Percentiles rank a stretch among this genome's conserved stretches.
Conservation (phyloP, 2,329 filamentous ascomycete species). For the Aspergillus sergii region DNA sequence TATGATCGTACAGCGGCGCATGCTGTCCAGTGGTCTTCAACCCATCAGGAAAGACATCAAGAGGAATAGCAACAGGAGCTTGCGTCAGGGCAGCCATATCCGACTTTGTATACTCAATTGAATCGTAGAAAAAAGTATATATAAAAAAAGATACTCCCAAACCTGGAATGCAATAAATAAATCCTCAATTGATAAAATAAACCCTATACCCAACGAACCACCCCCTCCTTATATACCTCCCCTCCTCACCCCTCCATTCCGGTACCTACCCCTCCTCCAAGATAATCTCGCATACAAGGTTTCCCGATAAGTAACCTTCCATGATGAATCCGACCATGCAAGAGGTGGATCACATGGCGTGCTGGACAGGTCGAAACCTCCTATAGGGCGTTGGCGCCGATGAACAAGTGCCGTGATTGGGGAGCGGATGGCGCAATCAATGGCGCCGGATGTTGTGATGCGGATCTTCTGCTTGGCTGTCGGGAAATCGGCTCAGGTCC, state of each 20-base stretch:
- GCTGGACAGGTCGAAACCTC: constrained; percentile 17
- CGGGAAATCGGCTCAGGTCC: no score
- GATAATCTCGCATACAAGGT: background rate
- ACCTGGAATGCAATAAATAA: constrained; percentile 31
- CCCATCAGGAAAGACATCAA: constrained; percentile 63
- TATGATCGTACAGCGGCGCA: constrained; percentile 64
- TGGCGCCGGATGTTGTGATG: constrained; percentile 4
- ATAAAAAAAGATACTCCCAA: constrained; percentile 13
- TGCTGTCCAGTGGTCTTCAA: constrained; percentile 73
- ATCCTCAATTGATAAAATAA: background rate
- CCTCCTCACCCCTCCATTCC: background rate
- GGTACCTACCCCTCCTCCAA: background rate
- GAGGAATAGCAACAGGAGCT: constrained; percentile 41
- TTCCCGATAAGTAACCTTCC: background rate
- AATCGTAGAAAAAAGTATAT: background rate
- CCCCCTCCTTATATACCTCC: background rate
- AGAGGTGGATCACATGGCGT: constrained; percentile 34
- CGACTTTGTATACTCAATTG: background rate
- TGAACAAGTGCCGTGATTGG: constrained; percentile 10
- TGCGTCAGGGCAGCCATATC: constrained; percentile 41
- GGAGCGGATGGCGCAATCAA: constrained; percentile 33
- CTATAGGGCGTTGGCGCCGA: constrained; percentile 19
- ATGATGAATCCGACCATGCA: constrained; percentile 19
- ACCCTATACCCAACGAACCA: background rate
- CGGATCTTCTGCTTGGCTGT: background rate